Evolutionary conservation across 2,329 filamentous ascomycete species (phyloP), one percentile per base, ranked within the genome.

Genomic region (Calonectria naviculata): DNA sequence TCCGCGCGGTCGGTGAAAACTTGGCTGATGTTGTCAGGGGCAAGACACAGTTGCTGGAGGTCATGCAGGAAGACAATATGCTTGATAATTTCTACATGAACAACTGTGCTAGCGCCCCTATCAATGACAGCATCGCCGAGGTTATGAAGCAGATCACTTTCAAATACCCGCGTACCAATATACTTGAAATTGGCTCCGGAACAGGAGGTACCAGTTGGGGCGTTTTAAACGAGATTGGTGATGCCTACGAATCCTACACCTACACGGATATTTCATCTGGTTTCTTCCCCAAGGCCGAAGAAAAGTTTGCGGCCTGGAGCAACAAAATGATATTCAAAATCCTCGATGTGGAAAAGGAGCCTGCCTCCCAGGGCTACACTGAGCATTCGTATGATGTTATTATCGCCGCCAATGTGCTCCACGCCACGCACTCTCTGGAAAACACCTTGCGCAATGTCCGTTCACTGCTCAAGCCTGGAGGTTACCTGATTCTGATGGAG

Each of bases 191-290:
- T 64, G 70, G 70, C 5, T 68, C 70, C 7, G 70, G 70, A 28
- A 72, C 70, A 7, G 66, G 67, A 26, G 67, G 67, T 8, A 70
- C 62, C 31, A 67, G 44, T 6, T 67, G 65, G 65, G 60, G 65
- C 41, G 46, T 67, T 34, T 34, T 67, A 13, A 67, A 67, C 46
- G 19, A 49, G 44, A 67, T 62, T 15, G 26, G 54, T 24, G 60
- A 67, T 17, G 58, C 58, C 9, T 67, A 62, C 41, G 61, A 64
- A 26, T 65, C 67, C 5, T 84, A 85, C 68, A 80, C 78, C 7
- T 85, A 80, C 67, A 85, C 84, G 3, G 84, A 86, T 54, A 83
- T 85, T 31, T 84, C 84, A 0, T 72, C 79, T 2, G 79, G 76
- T 1, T 85, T 84, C 76, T 85, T 85, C 54, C 78, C 79, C 26